These are phyloP conservation scores for Macrocystidia cucumis DNA, from an alignment of 1,284 basidiomycete genomes.

Conservation along the genomic window DNA sequence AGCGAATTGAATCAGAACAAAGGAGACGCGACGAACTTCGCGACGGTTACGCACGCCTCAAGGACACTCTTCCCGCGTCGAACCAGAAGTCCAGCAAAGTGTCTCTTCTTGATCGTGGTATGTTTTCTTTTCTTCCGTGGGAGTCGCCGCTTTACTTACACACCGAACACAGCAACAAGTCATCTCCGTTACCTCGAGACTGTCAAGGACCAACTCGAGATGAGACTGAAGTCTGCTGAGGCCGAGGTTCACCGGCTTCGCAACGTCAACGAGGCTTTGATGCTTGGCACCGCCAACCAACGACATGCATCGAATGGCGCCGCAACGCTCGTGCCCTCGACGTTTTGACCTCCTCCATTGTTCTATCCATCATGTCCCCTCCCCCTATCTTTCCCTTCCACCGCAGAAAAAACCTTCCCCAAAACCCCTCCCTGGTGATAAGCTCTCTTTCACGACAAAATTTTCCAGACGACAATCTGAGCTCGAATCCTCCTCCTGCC, in stretches of 20 bases:
- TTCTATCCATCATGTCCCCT: no score
- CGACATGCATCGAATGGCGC: slow-evolving; percentile 53
- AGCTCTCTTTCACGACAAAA: slow-evolving; percentile 17
- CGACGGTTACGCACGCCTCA: slow-evolving; percentile 80
- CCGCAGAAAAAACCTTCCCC: slow-evolving; percentile 16
- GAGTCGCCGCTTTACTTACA: slow-evolving; percentile 9
- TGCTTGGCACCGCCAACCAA: slow-evolving; percentile 73
- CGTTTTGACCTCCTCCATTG: slow-evolving; percentile 41
- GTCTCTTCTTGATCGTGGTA: slow-evolving; percentile 75
- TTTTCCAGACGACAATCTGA: slow-evolving; percentile 28
- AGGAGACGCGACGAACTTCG: slow-evolving; percentile 80
- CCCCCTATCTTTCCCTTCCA: slow-evolving; percentile 19
- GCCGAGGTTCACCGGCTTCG: slow-evolving; percentile 70
- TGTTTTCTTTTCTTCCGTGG: slow-evolving; percentile 19
- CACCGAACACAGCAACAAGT: slow-evolving; percentile 44
- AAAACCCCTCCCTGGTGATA: neutral
- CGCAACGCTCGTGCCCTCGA: slow-evolving; percentile 32
- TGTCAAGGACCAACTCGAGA: slow-evolving; percentile 64
- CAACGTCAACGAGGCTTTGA: slow-evolving; percentile 77
- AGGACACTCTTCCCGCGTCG: slow-evolving; percentile 75
- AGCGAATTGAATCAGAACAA: slow-evolving; percentile 85
- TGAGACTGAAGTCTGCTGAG: slow-evolving; percentile 66
- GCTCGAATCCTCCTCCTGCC: slow-evolving; percentile 41
- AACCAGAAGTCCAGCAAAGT: slow-evolving; percentile 89
- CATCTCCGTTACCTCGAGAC: slow-evolving; percentile 78